phyloP scores from a whole-genome alignment of 768 basidiomycete genomes.

The Naganishia onofrii region DNA sequence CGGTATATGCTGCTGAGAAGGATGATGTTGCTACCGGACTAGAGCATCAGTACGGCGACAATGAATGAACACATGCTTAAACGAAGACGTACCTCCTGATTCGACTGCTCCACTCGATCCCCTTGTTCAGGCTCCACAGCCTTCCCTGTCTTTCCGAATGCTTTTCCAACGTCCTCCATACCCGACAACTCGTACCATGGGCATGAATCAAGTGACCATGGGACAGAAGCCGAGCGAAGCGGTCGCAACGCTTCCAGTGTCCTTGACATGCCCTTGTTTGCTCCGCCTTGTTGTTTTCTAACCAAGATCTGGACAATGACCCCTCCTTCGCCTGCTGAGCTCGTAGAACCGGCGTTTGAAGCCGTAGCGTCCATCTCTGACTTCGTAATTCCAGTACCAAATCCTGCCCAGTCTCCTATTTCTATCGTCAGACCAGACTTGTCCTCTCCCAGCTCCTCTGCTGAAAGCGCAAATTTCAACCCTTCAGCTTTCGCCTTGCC shows the following conservation, averaged over 20 bases:
- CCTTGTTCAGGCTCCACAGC: constrained; percentile 18
- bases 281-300: constrained; percentile 44
- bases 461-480: constrained; percentile 6
- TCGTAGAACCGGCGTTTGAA: constrained; percentile 34
- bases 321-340: constrained; percentile 62
- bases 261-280: constrained; percentile 45
- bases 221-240: background rate
- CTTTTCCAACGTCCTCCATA: constrained; percentile 24
- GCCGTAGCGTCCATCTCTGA: background rate
- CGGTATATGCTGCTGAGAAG: constrained; percentile 64
- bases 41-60: background rate
- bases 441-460: constrained; percentile 17
- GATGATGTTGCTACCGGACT: constrained; percentile 53
- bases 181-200: constrained; percentile 32
- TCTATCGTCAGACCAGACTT: constrained; percentile 31
- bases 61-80: background rate
- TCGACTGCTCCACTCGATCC: constrained; percentile 12
- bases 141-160: constrained; percentile 55
- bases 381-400: background rate
- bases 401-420: constrained; percentile 34
- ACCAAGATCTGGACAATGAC: constrained; percentile 62
- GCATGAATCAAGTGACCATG: constrained; percentile 24
- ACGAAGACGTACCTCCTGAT: constrained; percentile 15
- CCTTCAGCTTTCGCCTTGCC: constrained; percentile 14
- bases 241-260: constrained; percentile 38